These are phyloP conservation scores for Castanea mollissima DNA, from an alignment of 306 rosid species.

Conservation along the genomic window DNA sequence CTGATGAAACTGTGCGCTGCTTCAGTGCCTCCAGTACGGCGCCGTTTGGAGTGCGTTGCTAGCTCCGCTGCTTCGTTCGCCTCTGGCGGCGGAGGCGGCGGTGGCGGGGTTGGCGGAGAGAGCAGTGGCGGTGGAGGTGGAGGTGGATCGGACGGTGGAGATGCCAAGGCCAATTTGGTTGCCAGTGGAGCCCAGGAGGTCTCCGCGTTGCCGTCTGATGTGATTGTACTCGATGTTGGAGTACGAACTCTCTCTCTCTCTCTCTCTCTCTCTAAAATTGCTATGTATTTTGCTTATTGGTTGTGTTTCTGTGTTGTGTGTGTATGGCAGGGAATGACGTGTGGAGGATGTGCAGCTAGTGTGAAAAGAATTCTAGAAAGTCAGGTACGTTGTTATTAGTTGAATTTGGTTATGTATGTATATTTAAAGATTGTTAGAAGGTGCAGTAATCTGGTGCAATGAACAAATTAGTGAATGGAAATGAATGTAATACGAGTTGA, in stretches of 20 bases:
- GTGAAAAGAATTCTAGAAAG: conserved; percentile 74
- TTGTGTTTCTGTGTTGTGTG: neutral
- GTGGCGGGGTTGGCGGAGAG: conserved; percentile 42
- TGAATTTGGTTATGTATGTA: neutral
- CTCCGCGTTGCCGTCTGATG: conserved; percentile 53
- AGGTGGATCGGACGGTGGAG: conserved; percentile 48
- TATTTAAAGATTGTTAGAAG: no score
- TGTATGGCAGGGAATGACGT: conserved; percentile 54
- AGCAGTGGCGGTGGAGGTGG: conserved; percentile 28
- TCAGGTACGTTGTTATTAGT: conserved; percentile 48
- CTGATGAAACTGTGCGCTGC: conserved; percentile 28
- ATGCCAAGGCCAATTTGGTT: conserved; percentile 44
- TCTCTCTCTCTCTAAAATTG: neutral
- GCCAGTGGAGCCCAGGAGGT: conserved; percentile 50
- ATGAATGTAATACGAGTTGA: no score
- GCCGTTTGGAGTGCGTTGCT: conserved; percentile 47
- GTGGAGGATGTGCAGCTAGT: conserved; percentile 79
- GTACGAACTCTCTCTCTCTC: conserved; percentile 37
- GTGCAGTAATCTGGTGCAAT: neutral
- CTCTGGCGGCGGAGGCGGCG: conserved; percentile 55
- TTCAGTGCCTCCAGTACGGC: conserved; percentile 25
- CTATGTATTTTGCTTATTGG: neutral
- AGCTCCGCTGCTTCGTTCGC: conserved; percentile 56
- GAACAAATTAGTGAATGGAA: no score
- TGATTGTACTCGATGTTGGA: conserved; percentile 84